phyloP scores from a whole-genome alignment of 768 basidiomycete species.

The Coprinellus aureogranulatus region DNA sequence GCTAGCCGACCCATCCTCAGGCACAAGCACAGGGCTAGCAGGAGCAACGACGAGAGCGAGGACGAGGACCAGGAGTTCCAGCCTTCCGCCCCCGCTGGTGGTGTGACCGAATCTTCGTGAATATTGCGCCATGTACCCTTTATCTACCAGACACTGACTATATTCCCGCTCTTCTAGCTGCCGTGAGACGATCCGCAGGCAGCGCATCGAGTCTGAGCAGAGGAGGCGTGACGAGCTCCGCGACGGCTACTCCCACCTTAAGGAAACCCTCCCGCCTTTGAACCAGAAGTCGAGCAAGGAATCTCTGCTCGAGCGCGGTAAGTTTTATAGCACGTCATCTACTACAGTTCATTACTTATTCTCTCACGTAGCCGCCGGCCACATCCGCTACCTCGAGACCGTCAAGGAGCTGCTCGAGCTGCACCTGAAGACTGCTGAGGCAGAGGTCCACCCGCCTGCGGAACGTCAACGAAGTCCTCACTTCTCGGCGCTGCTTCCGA shows the following conservation, averaged over 20 bases:
- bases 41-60: slow-evolving; percentile 64
- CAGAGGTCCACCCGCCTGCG: slow-evolving; percentile 76
- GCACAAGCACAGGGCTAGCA: slow-evolving; percentile 43
- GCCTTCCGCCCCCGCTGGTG: too few species aligned
- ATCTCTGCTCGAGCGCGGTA: slow-evolving; percentile 83
- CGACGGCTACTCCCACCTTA: slow-evolving; percentile 85
- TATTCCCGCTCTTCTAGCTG: too few species aligned
- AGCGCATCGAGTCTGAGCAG: slow-evolving; percentile 89
- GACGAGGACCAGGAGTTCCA: slow-evolving; percentile 74
- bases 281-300: slow-evolving; percentile 93
- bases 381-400: too few species aligned
- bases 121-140: too few species aligned
- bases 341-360: slow-evolving; percentile 11
- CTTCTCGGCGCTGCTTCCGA: too few species aligned
- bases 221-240: slow-evolving; percentile 83
- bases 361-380: too few species aligned
- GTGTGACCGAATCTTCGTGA: too few species aligned
- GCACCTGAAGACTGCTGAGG: slow-evolving; percentile 73
- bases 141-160: too few species aligned
- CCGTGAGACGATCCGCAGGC: slow-evolving; percentile 81
- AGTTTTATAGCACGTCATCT: slow-evolving; percentile 19
- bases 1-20: slow-evolving; percentile 50
- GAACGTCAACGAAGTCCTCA: too few species aligned
- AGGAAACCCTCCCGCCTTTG: slow-evolving; percentile 81
- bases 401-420: slow-evolving; percentile 73